phyloP scores from a whole-genome alignment of 2,329 filamentous ascomycete species.

The Aciculosporium take region DNA sequence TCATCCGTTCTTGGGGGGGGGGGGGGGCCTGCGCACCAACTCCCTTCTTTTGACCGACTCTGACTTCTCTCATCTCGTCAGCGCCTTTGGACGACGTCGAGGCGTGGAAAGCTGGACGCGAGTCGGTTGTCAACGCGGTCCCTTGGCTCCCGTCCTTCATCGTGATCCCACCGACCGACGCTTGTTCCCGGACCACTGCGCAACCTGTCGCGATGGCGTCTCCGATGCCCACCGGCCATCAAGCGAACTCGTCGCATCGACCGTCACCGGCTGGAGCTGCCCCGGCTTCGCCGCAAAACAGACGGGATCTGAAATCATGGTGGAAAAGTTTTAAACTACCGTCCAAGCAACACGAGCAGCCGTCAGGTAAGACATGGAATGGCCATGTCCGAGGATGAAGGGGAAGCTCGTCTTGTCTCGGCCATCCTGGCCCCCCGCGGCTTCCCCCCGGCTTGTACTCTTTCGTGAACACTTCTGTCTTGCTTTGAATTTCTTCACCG shows the following conservation, averaged over 20 bases:
- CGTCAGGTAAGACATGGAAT: constrained; percentile 30
- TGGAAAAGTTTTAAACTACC: constrained; percentile 88
- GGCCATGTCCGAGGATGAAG: not conserved
- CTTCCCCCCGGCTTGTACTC: not conserved
- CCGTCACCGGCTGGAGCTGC: constrained; percentile 18
- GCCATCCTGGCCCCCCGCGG: not conserved
- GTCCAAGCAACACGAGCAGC: constrained; percentile 37
- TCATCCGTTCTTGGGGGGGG: not conserved
- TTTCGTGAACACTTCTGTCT: not conserved
- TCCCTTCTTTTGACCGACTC: not conserved
- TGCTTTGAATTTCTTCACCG: not conserved
- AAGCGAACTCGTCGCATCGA: constrained; percentile 17
- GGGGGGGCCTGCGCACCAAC: not conserved
- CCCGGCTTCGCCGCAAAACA: constrained; percentile 60
- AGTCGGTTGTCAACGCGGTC: constrained; percentile 1
- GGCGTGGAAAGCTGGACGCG: constrained; percentile 3
- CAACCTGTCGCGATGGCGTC: constrained; percentile 20
- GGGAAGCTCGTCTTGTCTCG: too few species aligned
- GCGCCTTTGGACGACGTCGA: constrained; percentile 2
- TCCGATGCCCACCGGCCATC: constrained; percentile 19
- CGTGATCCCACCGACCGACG: not conserved
- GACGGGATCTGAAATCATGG: constrained; percentile 85
- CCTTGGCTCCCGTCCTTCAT: not conserved
- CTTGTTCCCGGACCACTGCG: not conserved
- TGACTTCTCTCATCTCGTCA: not conserved